Evolutionary conservation across 257 asterid species (phyloP).

Genomic region (Salvia miltiorrhiza): DNA sequence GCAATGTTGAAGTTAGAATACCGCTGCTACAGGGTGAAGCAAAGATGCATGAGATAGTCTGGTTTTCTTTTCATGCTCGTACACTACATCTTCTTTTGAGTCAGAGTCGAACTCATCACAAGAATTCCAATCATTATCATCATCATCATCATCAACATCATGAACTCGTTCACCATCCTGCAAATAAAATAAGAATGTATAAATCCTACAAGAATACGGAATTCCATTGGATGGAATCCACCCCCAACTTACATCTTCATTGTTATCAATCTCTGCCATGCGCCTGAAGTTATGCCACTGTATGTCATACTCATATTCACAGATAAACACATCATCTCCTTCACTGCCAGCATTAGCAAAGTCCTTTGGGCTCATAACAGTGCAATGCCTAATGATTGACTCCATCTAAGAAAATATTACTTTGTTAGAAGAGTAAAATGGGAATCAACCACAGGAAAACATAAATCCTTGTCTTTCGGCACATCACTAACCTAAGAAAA

Average conservation of each 20-base stretch:
- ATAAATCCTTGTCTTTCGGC: background rate
- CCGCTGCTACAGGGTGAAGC: constrained; percentile 75
- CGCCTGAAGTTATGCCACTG: constrained; percentile 86
- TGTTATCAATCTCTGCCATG: constrained; percentile 59
- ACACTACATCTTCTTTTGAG: constrained; percentile 53
- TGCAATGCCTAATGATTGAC: constrained; percentile 75
- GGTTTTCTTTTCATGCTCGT: constrained; percentile 44
- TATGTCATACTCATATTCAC: constrained; percentile 87
- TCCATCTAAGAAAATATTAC: constrained; percentile 59
- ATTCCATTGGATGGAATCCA: background rate
- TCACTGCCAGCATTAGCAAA: constrained; percentile 60
- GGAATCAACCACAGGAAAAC: constrained; percentile 1
- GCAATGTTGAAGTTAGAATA: constrained; percentile 34
- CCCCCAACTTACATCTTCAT: constrained; percentile 45
- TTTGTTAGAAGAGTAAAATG: background rate
- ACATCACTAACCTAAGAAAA: background rate
- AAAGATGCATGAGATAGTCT: constrained; percentile 34
- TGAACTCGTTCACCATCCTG: constrained; percentile 71
- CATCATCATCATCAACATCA: too few relatives aligned
- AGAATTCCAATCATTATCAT: constrained; percentile 55
- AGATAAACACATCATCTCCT: constrained; percentile 90
- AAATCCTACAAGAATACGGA: constrained; percentile 24
- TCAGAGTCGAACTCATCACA: constrained; percentile 46
- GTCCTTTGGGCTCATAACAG: constrained; percentile 68
- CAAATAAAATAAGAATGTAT: constrained; percentile 13